Evolutionary conservation across 1,284 basidiomycete species (phyloP).

Genomic region (Chiua sp.): DNA sequence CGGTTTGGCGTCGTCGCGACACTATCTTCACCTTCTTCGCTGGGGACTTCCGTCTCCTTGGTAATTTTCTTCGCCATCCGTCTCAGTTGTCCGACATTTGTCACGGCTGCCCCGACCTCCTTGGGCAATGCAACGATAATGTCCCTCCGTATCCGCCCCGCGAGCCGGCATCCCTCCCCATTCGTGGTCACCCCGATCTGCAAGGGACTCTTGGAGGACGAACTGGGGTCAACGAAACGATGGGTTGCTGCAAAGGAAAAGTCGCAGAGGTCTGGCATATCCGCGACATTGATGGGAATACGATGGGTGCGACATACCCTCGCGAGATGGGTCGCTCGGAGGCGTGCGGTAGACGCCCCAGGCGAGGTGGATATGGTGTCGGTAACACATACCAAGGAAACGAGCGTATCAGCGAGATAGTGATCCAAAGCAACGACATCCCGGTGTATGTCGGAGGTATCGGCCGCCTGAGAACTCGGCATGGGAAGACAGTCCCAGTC

Average conservation of each 20-base stretch:
- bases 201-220: constrained; percentile 60
- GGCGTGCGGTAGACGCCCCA: constrained; percentile 37
- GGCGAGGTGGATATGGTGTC: constrained; percentile 31
- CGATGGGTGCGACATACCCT: constrained; percentile 62
- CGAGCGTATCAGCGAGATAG: constrained; percentile 46
- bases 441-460: constrained; percentile 1
- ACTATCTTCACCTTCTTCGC: constrained; percentile 56
- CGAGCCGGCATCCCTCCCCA: constrained; percentile 89
- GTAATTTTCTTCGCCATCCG: constrained; percentile 57
- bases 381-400: constrained; percentile 76
- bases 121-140: constrained; percentile 79
- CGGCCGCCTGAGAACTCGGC: background rate
- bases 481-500: constrained; percentile 52
- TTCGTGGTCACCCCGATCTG: constrained; percentile 94
- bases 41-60: constrained; percentile 6
- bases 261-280: constrained; percentile 87
- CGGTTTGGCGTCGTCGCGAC: constrained; percentile 72
- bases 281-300: constrained; percentile 87
- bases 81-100: constrained; percentile 77
- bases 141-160: constrained; percentile 81
- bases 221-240: constrained; percentile 68
- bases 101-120: constrained; percentile 80
- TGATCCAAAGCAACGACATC: constrained; percentile 51
- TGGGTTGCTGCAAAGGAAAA: constrained; percentile 91
- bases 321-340: constrained; percentile 54